Evolutionary conservation across 2,329 filamentous ascomycete genomes (phyloP).

Genomic region (Colletotrichum limetticola): DNA sequence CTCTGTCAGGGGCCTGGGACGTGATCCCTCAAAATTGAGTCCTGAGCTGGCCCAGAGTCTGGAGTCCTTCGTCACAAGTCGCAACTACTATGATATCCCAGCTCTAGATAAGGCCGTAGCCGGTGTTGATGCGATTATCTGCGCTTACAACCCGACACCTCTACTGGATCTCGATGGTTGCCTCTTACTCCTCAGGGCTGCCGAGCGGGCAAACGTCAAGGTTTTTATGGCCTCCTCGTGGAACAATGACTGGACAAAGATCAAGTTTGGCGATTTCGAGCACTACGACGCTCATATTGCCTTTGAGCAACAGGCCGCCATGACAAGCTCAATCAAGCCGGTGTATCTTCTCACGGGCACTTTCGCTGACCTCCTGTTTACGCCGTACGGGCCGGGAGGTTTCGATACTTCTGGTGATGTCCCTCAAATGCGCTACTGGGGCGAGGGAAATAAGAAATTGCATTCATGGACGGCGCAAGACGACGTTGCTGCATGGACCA

Average conservation of each 20-base stretch:
- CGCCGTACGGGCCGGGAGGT: conserved; percentile 4
- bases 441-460: conserved; percentile 6
- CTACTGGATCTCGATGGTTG: conserved; percentile 44
- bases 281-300: conserved; percentile 47
- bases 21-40: conserved; percentile 43
- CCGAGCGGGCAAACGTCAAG: conserved; percentile 47
- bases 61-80: conserved; percentile 41
- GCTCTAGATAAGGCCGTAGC: conserved; percentile 45
- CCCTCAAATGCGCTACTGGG: conserved; percentile 16
- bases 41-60: conserved; percentile 34
- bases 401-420: conserved; percentile 4
- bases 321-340: conserved; percentile 42
- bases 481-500: conserved; percentile 23
- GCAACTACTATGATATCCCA: conserved; percentile 42
- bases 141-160: conserved; percentile 41
- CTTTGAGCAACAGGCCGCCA: conserved; percentile 44
- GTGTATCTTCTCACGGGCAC: conserved; percentile 45
- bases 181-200: conserved; percentile 48
- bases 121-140: conserved; percentile 49
- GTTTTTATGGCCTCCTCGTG: conserved; percentile 43
- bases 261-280: conserved; percentile 43
- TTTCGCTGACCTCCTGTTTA: conserved; percentile 41
- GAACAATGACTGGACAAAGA: conserved; percentile 46
- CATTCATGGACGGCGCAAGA: conserved; percentile 15
- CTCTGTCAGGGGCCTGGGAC: conserved; percentile 46